Base-by-base conservation (phyloP, 495 filamentous ascomycete species). In the Penicillium atrosanguineum region DNA sequence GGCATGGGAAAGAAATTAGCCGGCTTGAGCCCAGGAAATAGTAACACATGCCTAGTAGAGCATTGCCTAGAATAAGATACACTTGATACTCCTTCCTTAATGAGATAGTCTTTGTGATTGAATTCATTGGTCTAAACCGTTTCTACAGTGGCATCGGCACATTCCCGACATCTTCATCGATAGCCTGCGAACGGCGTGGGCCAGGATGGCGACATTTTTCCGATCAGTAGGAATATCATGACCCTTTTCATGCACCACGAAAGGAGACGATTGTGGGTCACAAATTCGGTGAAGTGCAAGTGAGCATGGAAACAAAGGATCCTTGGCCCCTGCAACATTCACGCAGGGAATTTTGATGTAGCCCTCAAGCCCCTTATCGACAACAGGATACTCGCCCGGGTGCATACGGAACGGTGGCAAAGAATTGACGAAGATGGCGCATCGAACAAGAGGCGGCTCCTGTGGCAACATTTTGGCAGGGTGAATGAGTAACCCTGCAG, bases 361-460 rank as follows among this genome's bases (percentile, higher is more conserved):
- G 9, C 57, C 59, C 25, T 64, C 61, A 26, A 65, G 38, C 14
- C 57, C 65, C 4, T 51, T 21, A 2, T 70, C 60, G 15, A 68
- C 42, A 0, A 68, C 56, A 1, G 65, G 65, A 1, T 50, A 20
- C 11, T 56, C 43, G 1, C 59, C 63, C 14, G 59, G 62, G 25
- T 67, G 55, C 60, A 67, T 65, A 6, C 56, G 64, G 15, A 72
- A 69, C 4, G 68, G 68, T 9, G 68, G 60, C 8, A 73, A 48
- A 1, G 64, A 62, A 41, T 66, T 65, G 44, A 75, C 62, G 34
- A 75, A 72, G 11, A 73, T 63, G 9, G 70, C 70, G 44, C 69
- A 73, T 6, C 68, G 64, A 41, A 73, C 66, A 7, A 59, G 46
- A 0, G 60, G 52, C 18, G 56, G 50, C 19, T 61, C 44, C 1